Conservation (phyloP, 73 alveolate genomes). For the Blepharisma stoltei region DNA sequence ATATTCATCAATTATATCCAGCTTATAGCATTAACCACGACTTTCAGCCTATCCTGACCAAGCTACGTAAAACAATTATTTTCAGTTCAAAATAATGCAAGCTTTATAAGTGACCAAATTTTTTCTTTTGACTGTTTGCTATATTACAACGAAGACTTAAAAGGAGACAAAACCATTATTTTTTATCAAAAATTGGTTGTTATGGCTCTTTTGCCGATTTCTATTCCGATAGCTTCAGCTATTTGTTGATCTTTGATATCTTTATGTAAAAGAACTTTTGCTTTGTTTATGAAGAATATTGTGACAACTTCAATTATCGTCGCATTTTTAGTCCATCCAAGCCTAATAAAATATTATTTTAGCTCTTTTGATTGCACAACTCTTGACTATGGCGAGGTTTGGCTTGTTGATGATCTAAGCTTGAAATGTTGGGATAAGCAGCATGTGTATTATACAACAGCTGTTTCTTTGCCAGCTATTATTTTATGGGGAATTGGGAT, state of each 20-base stretch:
- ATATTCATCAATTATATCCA: background rate
- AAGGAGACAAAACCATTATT: background rate
- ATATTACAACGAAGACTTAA: background rate
- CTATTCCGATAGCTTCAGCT: background rate
- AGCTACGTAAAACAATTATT: background rate
- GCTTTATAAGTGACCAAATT: background rate
- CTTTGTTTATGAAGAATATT: background rate
- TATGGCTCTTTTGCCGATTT: background rate
- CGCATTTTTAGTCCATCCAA: constrained; percentile 39
- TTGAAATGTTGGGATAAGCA: constrained; percentile 24
- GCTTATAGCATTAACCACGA: background rate
- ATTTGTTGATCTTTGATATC: background rate
- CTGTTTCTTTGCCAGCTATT: constrained; percentile 35
- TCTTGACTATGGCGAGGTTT: constrained; percentile 19
- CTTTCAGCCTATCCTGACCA: background rate
- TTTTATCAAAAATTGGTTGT: background rate
- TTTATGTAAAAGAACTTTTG: background rate
- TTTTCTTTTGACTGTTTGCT: background rate
- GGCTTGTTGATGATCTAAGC: constrained; percentile 23
- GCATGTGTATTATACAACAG: constrained; percentile 8
- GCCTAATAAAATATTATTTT: constrained; percentile 21
- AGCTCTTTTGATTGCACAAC: background rate
- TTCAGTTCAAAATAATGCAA: background rate
- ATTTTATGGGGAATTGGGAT: constrained; percentile 51
- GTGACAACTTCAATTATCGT: constrained; percentile 33